Conservation (phyloP, 352 stramenopile species). For the Phytophthora podocarpi region DNA sequence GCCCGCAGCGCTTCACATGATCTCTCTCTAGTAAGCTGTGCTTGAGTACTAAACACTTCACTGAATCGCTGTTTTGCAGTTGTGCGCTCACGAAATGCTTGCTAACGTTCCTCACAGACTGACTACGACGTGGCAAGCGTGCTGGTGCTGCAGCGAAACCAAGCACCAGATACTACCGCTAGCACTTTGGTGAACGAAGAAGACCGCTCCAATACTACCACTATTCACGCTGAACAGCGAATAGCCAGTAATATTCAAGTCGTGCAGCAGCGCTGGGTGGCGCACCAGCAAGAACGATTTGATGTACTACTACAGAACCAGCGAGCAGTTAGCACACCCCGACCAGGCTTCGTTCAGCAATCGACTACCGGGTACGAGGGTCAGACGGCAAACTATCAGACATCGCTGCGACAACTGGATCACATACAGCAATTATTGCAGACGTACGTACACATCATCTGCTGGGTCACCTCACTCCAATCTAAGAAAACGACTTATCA, state of each 20-base stretch:
- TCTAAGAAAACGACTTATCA: no score
- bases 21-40: slow-evolving; percentile 2
- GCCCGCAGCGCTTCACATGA: neutral
- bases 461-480: no score
- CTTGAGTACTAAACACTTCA: no score
- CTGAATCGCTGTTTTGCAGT: neutral
- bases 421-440: slow-evolving; percentile 9
- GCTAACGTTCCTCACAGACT: neutral
- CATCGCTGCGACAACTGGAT: slow-evolving; percentile 2
- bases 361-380: neutral
- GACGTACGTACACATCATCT: no score
- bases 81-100: neutral
- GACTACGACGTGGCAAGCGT: slow-evolving; percentile 8
- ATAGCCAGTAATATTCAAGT: neutral
- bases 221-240: neutral
- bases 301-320: neutral
- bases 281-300: slow-evolving; percentile 5
- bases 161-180: neutral
- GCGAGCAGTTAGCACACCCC: neutral
- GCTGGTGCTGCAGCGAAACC: neutral
- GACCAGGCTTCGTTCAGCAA: no score
- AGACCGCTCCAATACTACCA: neutral
- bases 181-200: neutral
- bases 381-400: neutral
- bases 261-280: slow-evolving; percentile 1